A percentile compares a stretch with the other conserved stretches of the same genome.
phyloP scores from a whole-genome alignment of 257 asterid species.

The Solanum gracilifrons region DNA sequence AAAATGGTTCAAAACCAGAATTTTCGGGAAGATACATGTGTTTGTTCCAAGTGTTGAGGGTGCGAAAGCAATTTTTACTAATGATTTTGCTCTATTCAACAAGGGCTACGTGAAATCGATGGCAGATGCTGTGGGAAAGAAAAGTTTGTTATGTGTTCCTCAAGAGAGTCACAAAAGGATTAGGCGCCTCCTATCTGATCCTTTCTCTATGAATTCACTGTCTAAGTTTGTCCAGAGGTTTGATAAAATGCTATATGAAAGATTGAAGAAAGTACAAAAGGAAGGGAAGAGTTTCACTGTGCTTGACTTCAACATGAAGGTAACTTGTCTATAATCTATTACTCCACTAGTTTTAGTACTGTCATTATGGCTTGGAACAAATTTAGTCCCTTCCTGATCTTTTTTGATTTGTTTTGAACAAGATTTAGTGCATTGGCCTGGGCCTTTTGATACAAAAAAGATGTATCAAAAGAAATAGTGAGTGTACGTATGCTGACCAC shows the following conservation, averaged over 20 bases:
- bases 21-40: constrained; percentile 39
- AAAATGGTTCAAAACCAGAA: constrained; percentile 48
- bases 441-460: neutral
- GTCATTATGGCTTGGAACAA: neutral
- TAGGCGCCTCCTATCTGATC: constrained; percentile 34
- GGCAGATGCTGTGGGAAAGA: constrained; percentile 48
- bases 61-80: constrained; percentile 30
- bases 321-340: neutral
- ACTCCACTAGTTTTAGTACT: neutral
- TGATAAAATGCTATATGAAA: constrained; percentile 21
- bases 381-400: neutral
- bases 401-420: neutral
- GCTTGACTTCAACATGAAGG: constrained; percentile 52
- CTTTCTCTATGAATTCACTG: constrained; percentile 49
- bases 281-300: constrained; percentile 33
- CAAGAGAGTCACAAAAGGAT: constrained; percentile 33
- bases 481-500: neutral
- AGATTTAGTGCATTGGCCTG: neutral
- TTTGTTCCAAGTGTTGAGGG: constrained; percentile 48
- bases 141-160: constrained; percentile 39
- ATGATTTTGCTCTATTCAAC: constrained; percentile 40
- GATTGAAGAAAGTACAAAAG: constrained; percentile 24
- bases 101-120: constrained; percentile 48
- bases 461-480: neutral
- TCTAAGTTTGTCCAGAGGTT: constrained; percentile 31